A percentile compares a stretch with the other conserved stretches of the same genome.
Conservation (phyloP, 495 filamentous ascomycete genomes). For the Aspergillus taichungensis region DNA sequence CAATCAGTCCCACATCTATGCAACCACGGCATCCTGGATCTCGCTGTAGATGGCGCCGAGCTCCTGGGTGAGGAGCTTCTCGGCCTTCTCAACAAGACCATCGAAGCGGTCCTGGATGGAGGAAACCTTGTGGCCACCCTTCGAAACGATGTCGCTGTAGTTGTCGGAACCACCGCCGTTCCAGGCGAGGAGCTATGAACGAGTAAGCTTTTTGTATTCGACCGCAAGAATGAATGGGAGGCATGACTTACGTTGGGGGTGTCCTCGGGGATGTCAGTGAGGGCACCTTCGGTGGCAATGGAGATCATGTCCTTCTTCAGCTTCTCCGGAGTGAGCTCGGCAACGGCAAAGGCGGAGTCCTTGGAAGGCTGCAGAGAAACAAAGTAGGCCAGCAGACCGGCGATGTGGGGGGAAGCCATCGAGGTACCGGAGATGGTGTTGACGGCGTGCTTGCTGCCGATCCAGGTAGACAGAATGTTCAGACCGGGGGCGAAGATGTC, state of each 20-base stretch:
- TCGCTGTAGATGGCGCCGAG: conserved; percentile 40
- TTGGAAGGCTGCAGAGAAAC: conserved; percentile 86
- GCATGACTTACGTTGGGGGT: conserved; percentile 63
- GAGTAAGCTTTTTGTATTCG: conserved; percentile 31
- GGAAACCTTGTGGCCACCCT: conserved; percentile 40
- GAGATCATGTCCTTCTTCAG: conserved; percentile 81
- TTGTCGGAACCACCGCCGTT: conserved; percentile 94
- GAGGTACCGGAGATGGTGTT: conserved; percentile 99
- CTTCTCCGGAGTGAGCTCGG: conserved; percentile 83
- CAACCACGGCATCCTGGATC: conserved; percentile 34
- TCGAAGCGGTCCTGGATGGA: conserved; percentile 23
- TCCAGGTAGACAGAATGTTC: conserved; percentile 97
- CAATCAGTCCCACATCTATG: conserved; percentile 15
- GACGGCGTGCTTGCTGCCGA: conserved; percentile 82
- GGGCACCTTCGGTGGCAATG: conserved; percentile 71
- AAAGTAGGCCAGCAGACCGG: conserved; percentile 93
- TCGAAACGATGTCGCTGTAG: conserved; percentile 74
- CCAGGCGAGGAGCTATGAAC: conserved; percentile 75
- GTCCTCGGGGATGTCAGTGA: conserved; percentile 75
- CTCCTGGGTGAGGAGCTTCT: conserved; percentile 29
- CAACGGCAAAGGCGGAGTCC: conserved; percentile 84
- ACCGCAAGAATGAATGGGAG: background rate
- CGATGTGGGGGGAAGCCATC: conserved; percentile 97
- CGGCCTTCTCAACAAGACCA: conserved; percentile 26
- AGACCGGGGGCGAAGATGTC: conserved; percentile 98